Evolutionary conservation across 768 basidiomycete genomes (phyloP).

Genomic region (Lactarius hatsudake): DNA sequence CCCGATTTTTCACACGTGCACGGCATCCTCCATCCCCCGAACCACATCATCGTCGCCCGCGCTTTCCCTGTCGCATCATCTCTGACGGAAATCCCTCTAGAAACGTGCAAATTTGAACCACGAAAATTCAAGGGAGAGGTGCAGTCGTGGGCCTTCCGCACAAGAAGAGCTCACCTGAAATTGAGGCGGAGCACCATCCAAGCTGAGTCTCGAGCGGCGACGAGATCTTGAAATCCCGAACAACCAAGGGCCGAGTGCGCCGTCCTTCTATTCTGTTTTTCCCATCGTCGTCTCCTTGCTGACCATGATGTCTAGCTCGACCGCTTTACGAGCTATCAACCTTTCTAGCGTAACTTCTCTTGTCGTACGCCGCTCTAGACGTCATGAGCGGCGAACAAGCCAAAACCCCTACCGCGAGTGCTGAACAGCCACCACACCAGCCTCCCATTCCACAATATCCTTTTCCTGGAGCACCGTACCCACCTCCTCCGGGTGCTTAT

Average conservation of each 20-base stretch:
- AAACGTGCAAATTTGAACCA: not conserved
- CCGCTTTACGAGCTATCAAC: not conserved
- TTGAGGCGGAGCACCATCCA: conserved; percentile 28
- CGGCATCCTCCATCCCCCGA: conserved; percentile 24
- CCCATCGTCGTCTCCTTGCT: not conserved
- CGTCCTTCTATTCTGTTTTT: not conserved
- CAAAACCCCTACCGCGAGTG: conserved; percentile 15
- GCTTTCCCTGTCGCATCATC: not conserved
- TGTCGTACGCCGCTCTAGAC: not conserved
- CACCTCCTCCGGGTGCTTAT: conserved; percentile 25
- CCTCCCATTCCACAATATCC: conserved; percentile 24
- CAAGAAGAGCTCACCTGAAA: conserved; percentile 2
- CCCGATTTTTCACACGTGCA: conserved; percentile 25
- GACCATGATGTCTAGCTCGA: conserved; percentile 2
- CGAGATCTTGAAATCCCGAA: conserved; percentile 31
- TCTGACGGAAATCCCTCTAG: not conserved
- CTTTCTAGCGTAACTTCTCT: not conserved
- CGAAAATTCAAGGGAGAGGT: not conserved
- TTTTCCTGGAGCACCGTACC: conserved; percentile 19
- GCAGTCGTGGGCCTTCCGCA: not conserved
- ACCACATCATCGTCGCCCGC: conserved; percentile 25
- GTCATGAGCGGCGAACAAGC: conserved; percentile 27
- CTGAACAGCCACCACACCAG: conserved; percentile 19
- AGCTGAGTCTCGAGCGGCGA: conserved; percentile 29
- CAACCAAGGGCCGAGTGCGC: conserved; percentile 26